Conservation (phyloP, 2,329 filamentous ascomycete genomes). For the Alternaria consortialis region DNA sequence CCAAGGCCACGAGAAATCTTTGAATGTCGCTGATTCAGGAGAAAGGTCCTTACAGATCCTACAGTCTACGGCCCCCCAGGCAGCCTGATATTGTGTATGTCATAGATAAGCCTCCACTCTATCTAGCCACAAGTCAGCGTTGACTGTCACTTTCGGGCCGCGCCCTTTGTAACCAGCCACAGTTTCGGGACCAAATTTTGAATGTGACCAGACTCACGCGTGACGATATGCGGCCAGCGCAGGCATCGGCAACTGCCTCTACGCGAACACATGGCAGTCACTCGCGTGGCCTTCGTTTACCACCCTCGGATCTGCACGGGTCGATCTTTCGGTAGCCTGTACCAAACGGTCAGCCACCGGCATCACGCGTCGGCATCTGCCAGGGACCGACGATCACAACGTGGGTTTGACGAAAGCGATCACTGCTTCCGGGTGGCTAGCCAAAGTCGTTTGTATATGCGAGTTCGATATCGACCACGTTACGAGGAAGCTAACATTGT, state of each 20-base stretch:
- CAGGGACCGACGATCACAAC: slow-evolving; percentile 9
- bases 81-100: neutral
- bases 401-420: neutral
- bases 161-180: neutral
- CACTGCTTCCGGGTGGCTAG: neutral
- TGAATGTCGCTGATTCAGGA: neutral
- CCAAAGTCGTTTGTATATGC: neutral
- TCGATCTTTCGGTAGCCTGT: slow-evolving; percentile 7
- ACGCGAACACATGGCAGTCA: neutral
- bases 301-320: neutral
- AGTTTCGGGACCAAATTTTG: slow-evolving; percentile 9
- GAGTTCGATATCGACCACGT: neutral
- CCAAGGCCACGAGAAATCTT: neutral
- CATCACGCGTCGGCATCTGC: slow-evolving; percentile 6
- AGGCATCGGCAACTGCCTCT: neutral
- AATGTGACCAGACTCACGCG: neutral
- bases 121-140: neutral
- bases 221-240: neutral
- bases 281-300: slow-evolving; percentile 1
- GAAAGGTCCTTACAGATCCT: neutral
- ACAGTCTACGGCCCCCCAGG: neutral
- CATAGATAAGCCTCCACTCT: neutral
- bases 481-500: neutral
- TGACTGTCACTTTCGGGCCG: neutral
- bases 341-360: slow-evolving; percentile 12